Base-by-base conservation (phyloP, 2,329 filamentous ascomycete genomes). In the Fusarium sp. region DNA sequence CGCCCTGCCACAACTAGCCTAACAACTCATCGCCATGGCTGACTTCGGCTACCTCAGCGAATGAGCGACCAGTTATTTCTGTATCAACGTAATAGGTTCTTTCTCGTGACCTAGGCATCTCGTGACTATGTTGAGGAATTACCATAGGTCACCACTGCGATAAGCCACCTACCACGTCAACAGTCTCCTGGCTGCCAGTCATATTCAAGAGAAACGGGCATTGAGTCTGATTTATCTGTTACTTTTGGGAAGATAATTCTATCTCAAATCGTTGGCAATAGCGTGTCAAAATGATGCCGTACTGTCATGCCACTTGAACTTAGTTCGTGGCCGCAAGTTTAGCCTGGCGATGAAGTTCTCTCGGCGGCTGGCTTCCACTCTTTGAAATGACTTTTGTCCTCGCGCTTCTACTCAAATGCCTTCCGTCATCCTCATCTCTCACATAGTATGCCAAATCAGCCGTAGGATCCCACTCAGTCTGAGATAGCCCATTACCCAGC, bases 371-470 rank as follows among this genome's bases (percentile, higher is more conserved):
- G 2, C 52, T 70, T 24, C 65, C 65, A 44, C 65, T 69, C 39
- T 70, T 70, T 2, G 67, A 70, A 24, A 69, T 64, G 5, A 15
- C 48, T 20, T 36, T 64, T 13, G 42, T 44, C 30, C 70, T 58
- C 8, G 28, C 59, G 0, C 64, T 15, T 26, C 50, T 55, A 18
- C 70, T 72, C 26, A 58, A 26, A 9, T 73, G 68, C 9, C 51
- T 72, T 3, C 70, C 64, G 30, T 72, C 59, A 34, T 73, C 70
- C 3, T 55, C 56, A 9, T 39, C 64, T 15, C 68, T 47, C 11
- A 73, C 50, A n/a, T 72, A 72, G n/a, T 72, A 73, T 14, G 68
- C 70, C 28, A 73, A 41, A 6, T 73, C 70, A 20, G 70, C 56
- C 12, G 68, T 73, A 8, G 64, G 59, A 39, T 73, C 70, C 70